Evolutionary conservation across 2,329 filamentous ascomycete species (phyloP), one percentile per base, ranked within the genome.

Genomic region (Metarhizium guizhouense): DNA sequence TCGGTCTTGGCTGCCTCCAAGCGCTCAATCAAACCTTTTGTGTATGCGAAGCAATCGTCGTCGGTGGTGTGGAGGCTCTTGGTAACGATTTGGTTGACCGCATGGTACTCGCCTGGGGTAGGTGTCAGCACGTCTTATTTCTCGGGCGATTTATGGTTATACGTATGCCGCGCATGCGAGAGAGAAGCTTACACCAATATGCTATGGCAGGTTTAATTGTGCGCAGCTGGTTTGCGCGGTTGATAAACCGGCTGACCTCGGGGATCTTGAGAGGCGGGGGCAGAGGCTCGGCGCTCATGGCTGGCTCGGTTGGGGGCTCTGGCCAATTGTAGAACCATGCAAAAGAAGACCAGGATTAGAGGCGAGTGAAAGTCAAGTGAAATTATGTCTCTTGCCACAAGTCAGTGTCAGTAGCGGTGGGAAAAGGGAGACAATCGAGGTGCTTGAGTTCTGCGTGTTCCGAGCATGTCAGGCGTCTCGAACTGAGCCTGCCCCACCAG

Each of bases 51-150:
- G 64, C 87, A 86, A 67, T 93, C 91, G 60, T 87, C 80, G 68
- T 94, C 88, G 62, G 79, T 75, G 57, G 81, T 86, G 73, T 97
- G 93, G 45, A 97, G 82, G 48, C 84, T 80, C 68, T 86, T 89
- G 53, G 82, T 79, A 14, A 99, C 83, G 62, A 99, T 95, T 67
- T 95, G 89, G 65, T 97, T 91, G 50, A 96, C 88, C 30, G 94
- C 89, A 79, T 90, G 94, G 71, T 94, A 96, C 67, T 95, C 87
- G 70, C 88, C 90, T 94, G 42, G 32, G 4, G 55, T 43, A 59
- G 14, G 47, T 20, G 30, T 48, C 43, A 51, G 30, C 45, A 53
- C 16, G 18, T 25, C 43, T 57, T 55, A 32, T 42, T 4, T 51
- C 53, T 11, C 38, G 7, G 38, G 38, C 38, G 8, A 5, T 16